Evolutionary conservation across 176 grass and related monocot genomes (phyloP).

Genomic region (Carex myosuroides): DNA sequence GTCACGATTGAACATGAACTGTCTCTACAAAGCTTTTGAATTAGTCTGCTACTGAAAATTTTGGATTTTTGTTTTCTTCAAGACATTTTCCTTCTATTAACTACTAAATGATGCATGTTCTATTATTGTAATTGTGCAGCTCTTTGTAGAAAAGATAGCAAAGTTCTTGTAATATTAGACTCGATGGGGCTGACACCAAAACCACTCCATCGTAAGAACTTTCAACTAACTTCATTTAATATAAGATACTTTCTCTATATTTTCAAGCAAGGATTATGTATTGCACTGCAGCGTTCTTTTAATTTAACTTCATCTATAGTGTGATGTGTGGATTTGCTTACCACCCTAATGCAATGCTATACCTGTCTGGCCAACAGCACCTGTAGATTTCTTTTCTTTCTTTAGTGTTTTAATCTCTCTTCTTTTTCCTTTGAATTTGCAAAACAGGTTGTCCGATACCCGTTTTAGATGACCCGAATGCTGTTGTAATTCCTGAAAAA

Average conservation of each 20-base stretch:
- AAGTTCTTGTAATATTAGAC: conserved; percentile 36
- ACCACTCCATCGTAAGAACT: conserved; percentile 70
- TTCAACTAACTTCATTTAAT: background rate
- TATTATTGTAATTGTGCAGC: conserved; percentile 34
- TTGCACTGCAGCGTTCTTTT: background rate
- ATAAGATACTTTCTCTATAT: background rate
- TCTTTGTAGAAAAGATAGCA: conserved; percentile 60
- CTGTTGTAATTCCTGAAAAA: conserved; percentile 63
- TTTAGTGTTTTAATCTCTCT: background rate
- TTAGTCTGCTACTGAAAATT: background rate
- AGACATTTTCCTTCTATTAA: background rate
- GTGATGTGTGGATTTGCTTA: background rate
- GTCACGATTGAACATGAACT: background rate
- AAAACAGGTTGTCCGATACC: conserved; percentile 65
- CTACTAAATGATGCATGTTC: background rate
- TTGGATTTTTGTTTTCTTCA: background rate
- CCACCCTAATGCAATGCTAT: background rate
- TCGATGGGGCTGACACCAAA: conserved; percentile 32
- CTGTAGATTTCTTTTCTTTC: background rate
- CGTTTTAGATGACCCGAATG: conserved; percentile 51
- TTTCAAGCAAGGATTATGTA: background rate
- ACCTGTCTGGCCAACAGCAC: background rate
- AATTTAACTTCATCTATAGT: background rate
- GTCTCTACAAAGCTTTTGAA: background rate
- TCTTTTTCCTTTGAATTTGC: conserved; percentile 9